Percentiles rank a stretch among this genome's conserved stretches.
Conservation (phyloP, 371 early-diverging fungal species). For the Choanephora cucurbitarum region DNA sequence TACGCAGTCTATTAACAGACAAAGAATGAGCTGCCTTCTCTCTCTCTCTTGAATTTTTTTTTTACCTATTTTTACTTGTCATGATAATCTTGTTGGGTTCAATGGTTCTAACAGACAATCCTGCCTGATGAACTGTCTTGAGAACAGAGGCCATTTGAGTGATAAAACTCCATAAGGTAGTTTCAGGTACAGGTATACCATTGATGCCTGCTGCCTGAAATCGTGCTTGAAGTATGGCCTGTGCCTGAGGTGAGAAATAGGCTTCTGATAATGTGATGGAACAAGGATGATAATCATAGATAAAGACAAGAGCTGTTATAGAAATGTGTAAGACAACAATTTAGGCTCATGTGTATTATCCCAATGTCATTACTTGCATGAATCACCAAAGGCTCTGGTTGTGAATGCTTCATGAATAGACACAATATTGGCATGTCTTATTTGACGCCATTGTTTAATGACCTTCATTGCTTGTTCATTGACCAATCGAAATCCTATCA, state of each 20-base stretch:
- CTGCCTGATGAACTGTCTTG: slow-evolving; percentile 78
- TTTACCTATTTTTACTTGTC: slow-evolving; percentile 78
- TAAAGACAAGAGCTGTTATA: slow-evolving; percentile 79
- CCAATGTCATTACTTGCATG: slow-evolving; percentile 58
- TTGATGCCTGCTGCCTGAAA: slow-evolving; percentile 40
- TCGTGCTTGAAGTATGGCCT: slow-evolving; percentile 45
- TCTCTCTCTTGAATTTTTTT: too few species aligned
- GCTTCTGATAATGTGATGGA: slow-evolving; percentile 71
- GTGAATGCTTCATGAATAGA: slow-evolving; percentile 89
- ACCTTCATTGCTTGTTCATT: slow-evolving; percentile 77
- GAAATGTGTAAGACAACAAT: too few species aligned
- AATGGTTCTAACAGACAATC: slow-evolving; percentile 77
- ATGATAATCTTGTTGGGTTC: slow-evolving; percentile 82
- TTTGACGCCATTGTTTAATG: slow-evolving; percentile 78
- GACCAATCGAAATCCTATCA: slow-evolving; percentile 67
- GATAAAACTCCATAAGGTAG: slow-evolving; percentile 85
- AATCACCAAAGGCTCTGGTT: slow-evolving; percentile 90
- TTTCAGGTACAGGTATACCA: slow-evolving; percentile 64
- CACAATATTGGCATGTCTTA: slow-evolving; percentile 82
- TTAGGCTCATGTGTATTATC: too few species aligned
- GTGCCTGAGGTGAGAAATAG: slow-evolving; percentile 65
- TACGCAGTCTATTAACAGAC: slow-evolving; percentile 58
- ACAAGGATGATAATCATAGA: slow-evolving; percentile 91
- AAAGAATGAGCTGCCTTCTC: too few species aligned
- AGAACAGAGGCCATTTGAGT: slow-evolving; percentile 86